These are phyloP conservation scores for Avena insularis DNA, from an alignment of 176 grass and related monocot genomes.

Conservation along the genomic window DNA sequence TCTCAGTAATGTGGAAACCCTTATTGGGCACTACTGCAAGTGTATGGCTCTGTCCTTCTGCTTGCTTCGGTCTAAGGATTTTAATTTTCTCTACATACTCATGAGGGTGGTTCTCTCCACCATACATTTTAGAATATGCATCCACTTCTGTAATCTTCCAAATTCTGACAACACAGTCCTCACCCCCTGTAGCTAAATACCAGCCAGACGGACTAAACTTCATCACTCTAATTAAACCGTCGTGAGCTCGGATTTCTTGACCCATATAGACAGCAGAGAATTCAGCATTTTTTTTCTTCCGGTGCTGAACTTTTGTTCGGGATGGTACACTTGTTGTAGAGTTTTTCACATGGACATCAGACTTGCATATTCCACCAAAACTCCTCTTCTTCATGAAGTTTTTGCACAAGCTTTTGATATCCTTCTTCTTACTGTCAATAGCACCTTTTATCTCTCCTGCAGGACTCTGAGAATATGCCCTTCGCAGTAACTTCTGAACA, in stretches of 20 bases:
- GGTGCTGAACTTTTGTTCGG: constrained; percentile 61
- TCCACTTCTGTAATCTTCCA: constrained; percentile 88
- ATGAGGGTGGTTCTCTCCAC: constrained; percentile 33
- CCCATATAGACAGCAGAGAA: constrained; percentile 79
- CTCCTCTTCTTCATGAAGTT: constrained; percentile 55
- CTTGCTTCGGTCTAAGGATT: constrained; percentile 46
- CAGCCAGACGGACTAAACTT: constrained; percentile 85
- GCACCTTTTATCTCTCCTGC: neutral
- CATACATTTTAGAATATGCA: constrained; percentile 49
- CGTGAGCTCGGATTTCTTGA: constrained; percentile 91
- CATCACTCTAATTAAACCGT: constrained; percentile 80
- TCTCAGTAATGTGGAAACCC: constrained; percentile 69
- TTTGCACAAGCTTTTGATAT: constrained; percentile 65
- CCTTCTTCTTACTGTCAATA: constrained; percentile 45
- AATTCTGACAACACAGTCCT: constrained; percentile 73
- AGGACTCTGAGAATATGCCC: constrained; percentile 21
- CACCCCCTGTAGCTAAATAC: constrained; percentile 89
- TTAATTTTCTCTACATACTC: constrained; percentile 50
- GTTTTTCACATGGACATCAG: constrained; percentile 57
- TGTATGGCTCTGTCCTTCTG: constrained; percentile 43
- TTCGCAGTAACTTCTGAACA: constrained; percentile 48
- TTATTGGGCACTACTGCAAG: constrained; percentile 69
- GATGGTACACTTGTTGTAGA: constrained; percentile 40
- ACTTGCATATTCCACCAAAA: constrained; percentile 47
- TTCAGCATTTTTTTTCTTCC: constrained; percentile 69